Evolutionary conservation across 192 early-diverging fungal genomes (phyloP).

Genomic region (Coemansia sp.): DNA sequence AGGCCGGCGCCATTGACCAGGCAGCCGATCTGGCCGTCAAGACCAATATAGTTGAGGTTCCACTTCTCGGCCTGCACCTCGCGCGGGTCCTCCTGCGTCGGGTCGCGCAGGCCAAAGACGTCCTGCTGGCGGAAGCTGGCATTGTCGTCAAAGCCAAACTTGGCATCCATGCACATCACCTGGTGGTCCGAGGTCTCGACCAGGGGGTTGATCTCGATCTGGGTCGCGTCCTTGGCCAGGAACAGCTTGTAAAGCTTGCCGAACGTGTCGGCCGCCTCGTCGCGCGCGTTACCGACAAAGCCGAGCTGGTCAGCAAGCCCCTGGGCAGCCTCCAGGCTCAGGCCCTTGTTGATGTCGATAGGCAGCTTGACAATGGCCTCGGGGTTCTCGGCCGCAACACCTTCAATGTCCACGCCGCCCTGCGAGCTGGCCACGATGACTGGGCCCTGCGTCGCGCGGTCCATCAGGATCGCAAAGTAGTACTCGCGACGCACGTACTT

Average conservation of each 20-base stretch:
- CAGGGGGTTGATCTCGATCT: slow-evolving; percentile 99
- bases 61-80: slow-evolving; percentile 95
- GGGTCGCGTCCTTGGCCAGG: slow-evolving; percentile 92
- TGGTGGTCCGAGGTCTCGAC: slow-evolving; percentile 84
- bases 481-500: slow-evolving; percentile 94
- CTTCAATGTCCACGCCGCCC: slow-evolving; percentile 98
- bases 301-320: slow-evolving; percentile 82
- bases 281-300: slow-evolving; percentile 71
- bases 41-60: slow-evolving; percentile 99
- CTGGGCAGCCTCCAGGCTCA: slow-evolving; percentile 65
- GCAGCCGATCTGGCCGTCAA: slow-evolving; percentile 97
- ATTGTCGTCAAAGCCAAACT: slow-evolving; percentile 99
- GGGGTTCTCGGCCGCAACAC: slow-evolving; percentile 88
- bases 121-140: slow-evolving; percentile 96
- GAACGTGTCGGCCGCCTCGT: slow-evolving; percentile 89
- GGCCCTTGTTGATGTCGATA: slow-evolving; percentile 83
- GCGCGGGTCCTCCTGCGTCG: slow-evolving; percentile 93
- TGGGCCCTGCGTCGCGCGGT: slow-evolving; percentile 89
- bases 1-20: slow-evolving; percentile 98
- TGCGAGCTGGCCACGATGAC: slow-evolving; percentile 95
- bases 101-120: slow-evolving; percentile 82
- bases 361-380: slow-evolving; percentile 92
- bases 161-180: slow-evolving; percentile 98
- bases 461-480: slow-evolving; percentile 99
- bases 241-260: slow-evolving; percentile 93